Conservation (phyloP, 176 grass and related monocot genomes). For the Otatea glauca region DNA sequence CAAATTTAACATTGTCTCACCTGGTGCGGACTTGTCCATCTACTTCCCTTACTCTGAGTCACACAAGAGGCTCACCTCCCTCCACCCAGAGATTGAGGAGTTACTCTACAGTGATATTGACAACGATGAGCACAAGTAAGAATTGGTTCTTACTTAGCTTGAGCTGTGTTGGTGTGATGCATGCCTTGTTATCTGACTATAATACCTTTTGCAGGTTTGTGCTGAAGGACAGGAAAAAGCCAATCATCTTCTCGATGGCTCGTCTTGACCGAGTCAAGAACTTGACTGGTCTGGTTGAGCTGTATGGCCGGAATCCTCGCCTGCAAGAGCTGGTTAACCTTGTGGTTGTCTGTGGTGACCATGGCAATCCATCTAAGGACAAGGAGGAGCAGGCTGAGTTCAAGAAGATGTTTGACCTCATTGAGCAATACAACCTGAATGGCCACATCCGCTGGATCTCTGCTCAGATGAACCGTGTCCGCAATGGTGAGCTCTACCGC, state of each 20-base stretch:
- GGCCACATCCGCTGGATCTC: slow-evolving; percentile 97
- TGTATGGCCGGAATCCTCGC: slow-evolving; percentile 73
- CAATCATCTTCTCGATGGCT: slow-evolving; percentile 98
- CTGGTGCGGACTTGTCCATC: slow-evolving; percentile 93
- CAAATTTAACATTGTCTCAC: slow-evolving; percentile 98
- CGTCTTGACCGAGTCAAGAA: slow-evolving; percentile 96
- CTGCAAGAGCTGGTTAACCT: slow-evolving; percentile 93
- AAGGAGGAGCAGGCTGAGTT: slow-evolving; percentile 96
- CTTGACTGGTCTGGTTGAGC: slow-evolving; percentile 90
- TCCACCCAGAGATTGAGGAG: slow-evolving; percentile 96
- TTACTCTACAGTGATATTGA: slow-evolving; percentile 75
- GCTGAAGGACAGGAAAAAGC: slow-evolving; percentile 87
- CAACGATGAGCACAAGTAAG: slow-evolving; percentile 91
- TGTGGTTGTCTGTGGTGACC: slow-evolving; percentile 93
- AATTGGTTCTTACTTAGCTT: neutral
- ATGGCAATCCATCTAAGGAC: slow-evolving; percentile 93
- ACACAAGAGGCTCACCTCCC: slow-evolving; percentile 84
- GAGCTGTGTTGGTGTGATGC: neutral
- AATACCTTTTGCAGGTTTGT: slow-evolving; percentile 61
- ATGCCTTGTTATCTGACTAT: slow-evolving; percentile 6
- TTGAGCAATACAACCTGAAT: slow-evolving; percentile 83
- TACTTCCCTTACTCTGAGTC: slow-evolving; percentile 89
- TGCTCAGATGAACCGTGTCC: slow-evolving; percentile 98
- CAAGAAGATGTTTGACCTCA: slow-evolving; percentile 87
- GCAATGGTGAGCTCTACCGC: slow-evolving; percentile 93